Evolutionary conservation across 192 early-diverging fungal species (phyloP).

Genomic region (Bifiguratus adelaidae): DNA sequence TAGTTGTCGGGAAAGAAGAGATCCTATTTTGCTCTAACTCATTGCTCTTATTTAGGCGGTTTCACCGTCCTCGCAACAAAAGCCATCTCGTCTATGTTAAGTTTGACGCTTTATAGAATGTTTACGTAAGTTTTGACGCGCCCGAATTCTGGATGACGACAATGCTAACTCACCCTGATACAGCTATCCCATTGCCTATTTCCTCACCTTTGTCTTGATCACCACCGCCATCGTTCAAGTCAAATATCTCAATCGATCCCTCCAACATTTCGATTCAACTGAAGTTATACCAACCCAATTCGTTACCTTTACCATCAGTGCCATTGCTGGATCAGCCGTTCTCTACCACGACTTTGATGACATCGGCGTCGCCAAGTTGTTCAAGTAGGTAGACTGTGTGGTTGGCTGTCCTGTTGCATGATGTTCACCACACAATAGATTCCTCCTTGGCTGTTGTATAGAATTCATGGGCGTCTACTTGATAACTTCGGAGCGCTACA

Average conservation of each 20-base stretch:
- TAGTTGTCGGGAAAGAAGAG: constrained; percentile 7
- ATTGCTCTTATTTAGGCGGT: constrained; percentile 32
- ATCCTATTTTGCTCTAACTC: not conserved
- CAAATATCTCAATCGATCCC: constrained; percentile 53
- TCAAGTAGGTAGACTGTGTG: constrained; percentile 8
- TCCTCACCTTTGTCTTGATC: constrained; percentile 43
- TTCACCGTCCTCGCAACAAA: constrained; percentile 66
- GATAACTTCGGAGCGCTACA: constrained; percentile 45
- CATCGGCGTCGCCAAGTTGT: constrained; percentile 27
- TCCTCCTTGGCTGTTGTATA: constrained; percentile 43
- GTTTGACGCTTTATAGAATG: constrained; percentile 47
- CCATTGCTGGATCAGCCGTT: constrained; percentile 56
- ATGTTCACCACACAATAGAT: constrained; percentile 12
- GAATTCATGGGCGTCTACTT: constrained; percentile 61
- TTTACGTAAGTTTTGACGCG: constrained; percentile 25
- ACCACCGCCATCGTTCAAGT: constrained; percentile 54
- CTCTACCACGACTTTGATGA: constrained; percentile 57
- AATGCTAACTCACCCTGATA: not conserved
- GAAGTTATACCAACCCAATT: constrained; percentile 72
- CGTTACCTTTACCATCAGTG: constrained; percentile 60
- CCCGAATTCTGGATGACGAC: not conserved
- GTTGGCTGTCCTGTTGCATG: constrained; percentile 16
- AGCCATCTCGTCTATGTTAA: constrained; percentile 54
- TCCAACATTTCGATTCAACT: constrained; percentile 53
- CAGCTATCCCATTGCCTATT: constrained; percentile 50